These are phyloP conservation scores for Blyttiomyces sp. DNA, from an alignment of 371 early-diverging fungal genomes.

Conservation along the genomic window DNA sequence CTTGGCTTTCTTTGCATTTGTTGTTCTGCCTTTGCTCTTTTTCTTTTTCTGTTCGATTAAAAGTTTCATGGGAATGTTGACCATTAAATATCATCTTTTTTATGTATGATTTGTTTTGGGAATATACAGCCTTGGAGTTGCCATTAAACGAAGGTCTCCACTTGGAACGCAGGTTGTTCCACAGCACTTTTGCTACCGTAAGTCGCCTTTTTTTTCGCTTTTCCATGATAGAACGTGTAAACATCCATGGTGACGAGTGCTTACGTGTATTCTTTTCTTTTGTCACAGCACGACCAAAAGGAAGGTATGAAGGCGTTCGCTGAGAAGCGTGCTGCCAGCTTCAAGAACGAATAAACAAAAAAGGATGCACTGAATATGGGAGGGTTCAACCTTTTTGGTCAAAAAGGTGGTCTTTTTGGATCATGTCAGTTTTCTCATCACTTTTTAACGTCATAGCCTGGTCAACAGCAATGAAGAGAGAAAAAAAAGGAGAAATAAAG, in stretches of 20 bases:
- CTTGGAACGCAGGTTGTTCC: slow-evolving; percentile 94
- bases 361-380: too few relatives aligned
- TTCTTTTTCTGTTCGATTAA: background rate
- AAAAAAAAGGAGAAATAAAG: too few relatives aligned
- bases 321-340: slow-evolving; percentile 90
- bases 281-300: slow-evolving; percentile 79
- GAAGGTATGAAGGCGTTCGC: slow-evolving; percentile 98
- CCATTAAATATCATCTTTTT: slow-evolving; percentile 1
- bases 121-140: slow-evolving; percentile 89
- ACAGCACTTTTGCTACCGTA: slow-evolving; percentile 89
- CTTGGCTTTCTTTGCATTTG: background rate
- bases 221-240: background rate
- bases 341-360: slow-evolving; percentile 77
- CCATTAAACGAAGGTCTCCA: slow-evolving; percentile 80
- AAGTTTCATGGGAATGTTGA: background rate
- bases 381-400: too few relatives aligned
- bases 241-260: background rate
- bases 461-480: too few relatives aligned
- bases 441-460: too few relatives aligned
- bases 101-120: background rate
- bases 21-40: background rate
- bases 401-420: too few relatives aligned
- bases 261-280: background rate
- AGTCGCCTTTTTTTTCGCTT: slow-evolving; percentile 51
- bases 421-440: too few relatives aligned